A percentile compares a stretch with the other conserved stretches of the same genome.
phyloP scores from a whole-genome alignment of 1,139 yeast genomes.

The Protomyces inundatus region DNA sequence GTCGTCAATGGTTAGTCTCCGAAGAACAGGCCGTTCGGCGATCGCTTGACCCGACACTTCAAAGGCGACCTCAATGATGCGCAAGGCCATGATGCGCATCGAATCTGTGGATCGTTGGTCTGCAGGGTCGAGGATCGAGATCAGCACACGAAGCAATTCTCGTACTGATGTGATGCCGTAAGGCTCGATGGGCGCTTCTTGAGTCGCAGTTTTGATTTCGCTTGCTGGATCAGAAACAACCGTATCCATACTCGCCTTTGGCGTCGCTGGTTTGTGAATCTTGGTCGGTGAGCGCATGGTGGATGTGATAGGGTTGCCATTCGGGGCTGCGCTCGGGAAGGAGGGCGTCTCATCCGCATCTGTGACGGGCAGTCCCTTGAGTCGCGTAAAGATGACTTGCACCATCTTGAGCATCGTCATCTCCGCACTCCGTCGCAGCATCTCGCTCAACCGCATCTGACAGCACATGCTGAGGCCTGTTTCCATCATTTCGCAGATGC shows the following conservation, averaged over 20 bases:
- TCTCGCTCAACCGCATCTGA: slow-evolving; percentile 86
- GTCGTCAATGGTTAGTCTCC: slow-evolving; percentile 67
- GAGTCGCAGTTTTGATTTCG: slow-evolving; percentile 5
- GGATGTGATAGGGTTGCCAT: background rate
- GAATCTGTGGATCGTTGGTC: slow-evolving; percentile 82
- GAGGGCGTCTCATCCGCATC: slow-evolving; percentile 11
- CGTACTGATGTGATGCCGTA: slow-evolving; percentile 65
- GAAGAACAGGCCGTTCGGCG: slow-evolving; percentile 59
- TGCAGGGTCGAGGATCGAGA: slow-evolving; percentile 81
- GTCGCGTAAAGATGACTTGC: slow-evolving; percentile 58
- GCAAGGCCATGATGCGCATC: slow-evolving; percentile 75
- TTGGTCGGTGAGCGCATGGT: slow-evolving; percentile 30
- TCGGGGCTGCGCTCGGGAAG: slow-evolving; percentile 1
- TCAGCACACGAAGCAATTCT: slow-evolving; percentile 65
- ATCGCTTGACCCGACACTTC: slow-evolving; percentile 74
- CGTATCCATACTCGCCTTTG: slow-evolving; percentile 9
- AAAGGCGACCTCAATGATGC: slow-evolving; percentile 68
- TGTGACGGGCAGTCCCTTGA: slow-evolving; percentile 40
- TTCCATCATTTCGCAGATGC: slow-evolving; percentile 81
- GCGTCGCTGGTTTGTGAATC: slow-evolving; percentile 16
- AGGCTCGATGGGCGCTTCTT: slow-evolving; percentile 41
- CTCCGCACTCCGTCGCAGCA: slow-evolving; percentile 83
- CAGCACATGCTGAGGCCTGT: slow-evolving; percentile 90
- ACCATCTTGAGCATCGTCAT: slow-evolving; percentile 71
- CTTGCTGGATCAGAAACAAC: slow-evolving; percentile 6